Percentiles rank a stretch among this genome's conserved stretches.
phyloP scores from a whole-genome alignment of 169 alveolate species.

The Plasmodium ovale region DNA sequence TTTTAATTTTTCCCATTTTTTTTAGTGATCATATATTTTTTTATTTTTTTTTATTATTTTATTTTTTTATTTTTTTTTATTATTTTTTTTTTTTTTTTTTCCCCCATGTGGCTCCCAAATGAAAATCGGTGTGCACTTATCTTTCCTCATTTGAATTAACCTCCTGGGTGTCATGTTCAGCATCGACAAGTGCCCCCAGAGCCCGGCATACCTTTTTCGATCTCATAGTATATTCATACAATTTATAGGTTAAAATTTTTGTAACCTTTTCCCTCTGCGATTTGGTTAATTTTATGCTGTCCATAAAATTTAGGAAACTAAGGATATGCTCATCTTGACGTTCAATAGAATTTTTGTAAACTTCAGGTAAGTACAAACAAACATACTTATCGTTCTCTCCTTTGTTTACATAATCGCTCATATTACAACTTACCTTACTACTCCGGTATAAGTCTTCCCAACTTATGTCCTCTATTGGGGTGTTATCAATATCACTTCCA shows the following conservation, averaged over 20 bases:
- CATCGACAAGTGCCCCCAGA: not conserved
- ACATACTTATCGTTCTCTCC: slow-evolving; percentile 11
- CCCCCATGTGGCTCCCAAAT: too few species aligned
- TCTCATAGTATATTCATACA: slow-evolving; percentile 36
- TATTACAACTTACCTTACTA: not conserved
- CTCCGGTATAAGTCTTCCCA: not conserved
- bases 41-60: not conserved
- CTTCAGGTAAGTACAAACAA: slow-evolving; percentile 65
- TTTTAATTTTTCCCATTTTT: too few species aligned
- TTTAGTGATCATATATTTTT: not conserved
- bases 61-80: not conserved
- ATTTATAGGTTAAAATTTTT: slow-evolving; percentile 51
- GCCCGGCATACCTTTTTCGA: slow-evolving; percentile 36
- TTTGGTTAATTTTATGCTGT: slow-evolving; percentile 26
- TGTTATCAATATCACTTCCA: not conserved
- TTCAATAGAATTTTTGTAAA: slow-evolving; percentile 64
- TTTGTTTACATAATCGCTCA: slow-evolving; percentile 13
- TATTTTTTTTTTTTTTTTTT: not conserved
- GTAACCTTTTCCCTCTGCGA: slow-evolving; percentile 42
- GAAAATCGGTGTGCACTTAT: not conserved
- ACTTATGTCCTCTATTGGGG: not conserved
- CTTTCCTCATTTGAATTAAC: not conserved
- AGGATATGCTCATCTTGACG: slow-evolving; percentile 26
- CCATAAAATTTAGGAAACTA: slow-evolving; percentile 26
- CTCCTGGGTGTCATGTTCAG: not conserved